A percentile compares a stretch with the other conserved stretches of the same genome.
phyloP scores from a whole-genome alignment of 441 rosid species.

The Adansonia madagascariensis region DNA sequence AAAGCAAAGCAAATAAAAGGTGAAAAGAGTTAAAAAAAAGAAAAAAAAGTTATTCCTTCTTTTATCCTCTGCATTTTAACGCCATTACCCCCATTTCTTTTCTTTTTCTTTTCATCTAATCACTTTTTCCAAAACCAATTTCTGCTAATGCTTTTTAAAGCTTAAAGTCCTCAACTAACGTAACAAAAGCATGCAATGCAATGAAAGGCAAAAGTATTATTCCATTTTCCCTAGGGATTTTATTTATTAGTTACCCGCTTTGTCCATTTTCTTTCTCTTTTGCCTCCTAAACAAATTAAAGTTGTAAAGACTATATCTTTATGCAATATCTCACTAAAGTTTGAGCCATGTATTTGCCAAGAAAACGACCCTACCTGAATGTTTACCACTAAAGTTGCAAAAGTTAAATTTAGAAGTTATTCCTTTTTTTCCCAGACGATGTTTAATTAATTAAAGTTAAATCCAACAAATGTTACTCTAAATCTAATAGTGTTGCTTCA shows the following conservation, averaged over 20 bases:
- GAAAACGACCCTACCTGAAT: conserved; percentile 10
- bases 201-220: conserved; percentile 1
- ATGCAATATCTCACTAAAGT: conserved; percentile 24
- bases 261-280: conserved; percentile 27
- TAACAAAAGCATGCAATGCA: neutral
- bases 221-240: conserved; percentile 20
- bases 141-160: neutral
- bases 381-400: conserved; percentile 7
- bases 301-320: conserved; percentile 4
- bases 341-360: conserved; percentile 28
- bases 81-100: neutral
- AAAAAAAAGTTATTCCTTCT: conserved; percentile 34
- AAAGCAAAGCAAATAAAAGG: conserved; percentile 31
- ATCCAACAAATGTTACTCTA: conserved; percentile 4
- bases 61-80: conserved; percentile 31
- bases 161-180: conserved; percentile 26
- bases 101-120: conserved; percentile 18
- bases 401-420: neutral
- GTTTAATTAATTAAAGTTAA: neutral
- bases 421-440: neutral
- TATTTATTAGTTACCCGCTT: neutral
- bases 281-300: conserved; percentile 34
- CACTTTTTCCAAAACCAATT: conserved; percentile 29
- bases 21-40: neutral
- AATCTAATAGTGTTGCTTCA: neutral